A percentile compares a stretch with the other conserved stretches of the same genome.
Conservation (phyloP, 176 grass and related monocot genomes). For the Echinochloa phyllopogon region DNA sequence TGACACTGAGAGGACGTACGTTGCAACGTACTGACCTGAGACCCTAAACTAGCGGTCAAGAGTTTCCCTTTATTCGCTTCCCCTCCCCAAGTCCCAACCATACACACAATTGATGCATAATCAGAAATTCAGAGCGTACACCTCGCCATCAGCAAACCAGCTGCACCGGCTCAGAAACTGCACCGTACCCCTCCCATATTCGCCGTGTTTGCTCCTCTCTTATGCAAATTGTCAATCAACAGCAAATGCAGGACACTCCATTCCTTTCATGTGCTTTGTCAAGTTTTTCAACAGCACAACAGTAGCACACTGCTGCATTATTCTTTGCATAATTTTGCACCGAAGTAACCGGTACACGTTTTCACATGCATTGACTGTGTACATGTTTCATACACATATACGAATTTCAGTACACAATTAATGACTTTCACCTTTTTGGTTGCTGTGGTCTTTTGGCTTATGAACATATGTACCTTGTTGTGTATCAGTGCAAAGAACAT, state of each 20-base stretch:
- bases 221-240: slow-evolving; percentile 36
- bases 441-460: not conserved
- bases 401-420: slow-evolving; percentile 9
- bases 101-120: slow-evolving; percentile 9
- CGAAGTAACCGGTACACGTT: slow-evolving; percentile 1
- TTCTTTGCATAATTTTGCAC: slow-evolving; percentile 36
- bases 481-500: not conserved
- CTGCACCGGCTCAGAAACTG: slow-evolving; percentile 40
- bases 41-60: slow-evolving; percentile 43
- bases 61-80: slow-evolving; percentile 51
- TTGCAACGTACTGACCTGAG: slow-evolving; percentile 32
- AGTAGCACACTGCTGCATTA: not conserved
- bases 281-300: not conserved
- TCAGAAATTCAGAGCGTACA: not conserved
- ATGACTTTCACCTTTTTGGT: not conserved
- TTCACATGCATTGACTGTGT: slow-evolving; percentile 20
- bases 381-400: not conserved
- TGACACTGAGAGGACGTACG: slow-evolving; percentile 39
- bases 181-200: not conserved
- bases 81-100: slow-evolving; percentile 19
- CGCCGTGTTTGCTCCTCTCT: slow-evolving; percentile 39
- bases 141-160: not conserved
- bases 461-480: not conserved
- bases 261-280: not conserved
- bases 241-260: not conserved